Evolutionary conservation across 768 basidiomycete species (phyloP).

Genomic region (Naematelia aurantialba): DNA sequence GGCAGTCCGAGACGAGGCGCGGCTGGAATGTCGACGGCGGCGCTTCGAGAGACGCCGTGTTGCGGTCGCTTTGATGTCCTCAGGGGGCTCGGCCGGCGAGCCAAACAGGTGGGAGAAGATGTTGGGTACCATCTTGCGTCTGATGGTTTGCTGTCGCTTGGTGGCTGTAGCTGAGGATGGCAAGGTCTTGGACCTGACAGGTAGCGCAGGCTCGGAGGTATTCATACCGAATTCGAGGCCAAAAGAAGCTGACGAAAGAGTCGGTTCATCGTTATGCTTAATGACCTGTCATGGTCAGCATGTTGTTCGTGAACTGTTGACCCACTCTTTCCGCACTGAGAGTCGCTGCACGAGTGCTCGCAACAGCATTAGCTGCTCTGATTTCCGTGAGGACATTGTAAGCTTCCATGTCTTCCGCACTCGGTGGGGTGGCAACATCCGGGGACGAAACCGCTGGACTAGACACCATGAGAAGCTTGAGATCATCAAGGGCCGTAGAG

Average conservation of each 20-base stretch:
- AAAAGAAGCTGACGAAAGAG: neutral
- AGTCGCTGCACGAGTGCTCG: neutral
- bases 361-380: neutral
- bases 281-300: neutral
- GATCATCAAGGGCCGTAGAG: neutral
- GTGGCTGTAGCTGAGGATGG: neutral
- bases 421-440: neutral
- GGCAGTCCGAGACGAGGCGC: neutral
- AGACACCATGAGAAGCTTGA: too few relatives aligned
- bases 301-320: neutral
- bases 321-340: neutral
- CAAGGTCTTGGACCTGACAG: neutral
- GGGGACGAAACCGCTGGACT: neutral
- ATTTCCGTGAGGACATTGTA: neutral
- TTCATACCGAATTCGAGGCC: neutral
- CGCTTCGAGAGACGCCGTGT: conserved; percentile 11
- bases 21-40: neutral
- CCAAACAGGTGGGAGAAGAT: conserved; percentile 13
- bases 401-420: neutral
- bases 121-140: conserved; percentile 11
- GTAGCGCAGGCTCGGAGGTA: neutral
- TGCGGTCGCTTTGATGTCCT: conserved; percentile 1
- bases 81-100: neutral
- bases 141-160: conserved; percentile 6
- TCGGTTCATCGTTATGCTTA: neutral